Conservation (phyloP, 768 basidiomycete species). For the Calocera viscosa region DNA sequence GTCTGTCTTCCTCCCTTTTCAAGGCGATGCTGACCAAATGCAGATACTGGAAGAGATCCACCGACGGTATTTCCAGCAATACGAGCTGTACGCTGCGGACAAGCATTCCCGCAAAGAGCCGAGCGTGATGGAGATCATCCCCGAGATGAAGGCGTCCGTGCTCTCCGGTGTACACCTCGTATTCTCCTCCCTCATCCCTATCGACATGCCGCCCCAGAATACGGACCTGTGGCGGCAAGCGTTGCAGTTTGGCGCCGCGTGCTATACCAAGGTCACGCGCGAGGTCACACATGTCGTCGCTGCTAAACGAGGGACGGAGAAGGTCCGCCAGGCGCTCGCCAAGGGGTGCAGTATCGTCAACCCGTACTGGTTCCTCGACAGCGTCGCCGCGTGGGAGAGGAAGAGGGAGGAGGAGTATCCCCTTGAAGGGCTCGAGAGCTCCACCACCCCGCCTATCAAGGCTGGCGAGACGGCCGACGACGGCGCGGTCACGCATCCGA, state of each 20-base stretch:
- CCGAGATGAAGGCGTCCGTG: constrained; percentile 58
- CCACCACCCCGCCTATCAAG: constrained; percentile 7
- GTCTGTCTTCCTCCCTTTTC: constrained; percentile 18
- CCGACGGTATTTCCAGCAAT: constrained; percentile 55
- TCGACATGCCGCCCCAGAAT: constrained; percentile 64
- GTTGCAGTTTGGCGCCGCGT: constrained; percentile 75
- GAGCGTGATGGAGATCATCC: constrained; percentile 54
- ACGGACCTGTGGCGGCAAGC: constrained; percentile 77
- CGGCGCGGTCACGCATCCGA: constrained; percentile 4
- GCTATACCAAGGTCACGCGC: constrained; percentile 51
- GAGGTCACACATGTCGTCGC: constrained; percentile 84
- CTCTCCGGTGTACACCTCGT: constrained; percentile 71
- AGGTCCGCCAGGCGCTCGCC: constrained; percentile 71
- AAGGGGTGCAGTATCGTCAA: constrained; percentile 73
- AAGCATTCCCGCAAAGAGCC: not conserved
- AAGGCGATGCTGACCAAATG: not conserved
- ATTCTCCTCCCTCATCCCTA: constrained; percentile 90
- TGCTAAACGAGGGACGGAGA: constrained; percentile 83
- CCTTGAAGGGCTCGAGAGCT: not conserved
- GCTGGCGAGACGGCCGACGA: constrained; percentile 7
- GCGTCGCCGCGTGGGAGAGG: constrained; percentile 72
- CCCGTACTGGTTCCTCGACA: constrained; percentile 84
- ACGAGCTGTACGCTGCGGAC: constrained; percentile 31
- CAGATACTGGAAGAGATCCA: constrained; percentile 80
- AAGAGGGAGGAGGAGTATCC: constrained; percentile 47